A percentile compares a stretch with the other conserved stretches of the same genome.
Evolutionary conservation across 495 filamentous ascomycete species (phyloP).

Genomic region (Talaromyces liani): DNA sequence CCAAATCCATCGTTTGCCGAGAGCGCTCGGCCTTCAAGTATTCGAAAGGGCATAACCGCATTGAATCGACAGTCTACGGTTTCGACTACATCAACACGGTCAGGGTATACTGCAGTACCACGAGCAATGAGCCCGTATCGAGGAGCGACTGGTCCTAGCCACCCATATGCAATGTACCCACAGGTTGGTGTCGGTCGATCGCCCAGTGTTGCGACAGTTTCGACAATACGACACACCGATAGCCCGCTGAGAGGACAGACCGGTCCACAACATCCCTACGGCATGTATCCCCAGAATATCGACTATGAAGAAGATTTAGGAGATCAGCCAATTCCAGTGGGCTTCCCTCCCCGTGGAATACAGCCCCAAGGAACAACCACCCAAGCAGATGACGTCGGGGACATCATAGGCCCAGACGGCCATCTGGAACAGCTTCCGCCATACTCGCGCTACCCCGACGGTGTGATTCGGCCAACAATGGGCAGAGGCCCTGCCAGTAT

Average conservation of each 20-base stretch:
- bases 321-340: conserved; percentile 53
- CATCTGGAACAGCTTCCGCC: conserved; percentile 87
- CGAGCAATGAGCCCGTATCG: conserved; percentile 46
- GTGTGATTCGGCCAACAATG: conserved; percentile 21
- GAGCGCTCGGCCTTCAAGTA: conserved; percentile 27
- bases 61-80: conserved; percentile 15
- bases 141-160: conserved; percentile 48
- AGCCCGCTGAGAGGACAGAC: conserved; percentile 52
- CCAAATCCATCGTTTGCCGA: conserved; percentile 32
- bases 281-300: conserved; percentile 75
- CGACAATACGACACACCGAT: conserved; percentile 49
- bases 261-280: conserved; percentile 82
- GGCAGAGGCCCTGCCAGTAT: conserved; percentile 6
- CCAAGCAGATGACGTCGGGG: conserved; percentile 73
- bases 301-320: conserved; percentile 42
- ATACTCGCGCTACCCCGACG: conserved; percentile 74
- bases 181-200: conserved; percentile 51
- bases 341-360: conserved; percentile 60
- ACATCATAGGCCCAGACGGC: conserved; percentile 82
- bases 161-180: conserved; percentile 49
- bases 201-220: conserved; percentile 57
- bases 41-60: conserved; percentile 12
- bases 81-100: conserved; percentile 14
- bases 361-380: conserved; percentile 63
- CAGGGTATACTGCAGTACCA: conserved; percentile 14